A percentile compares a stretch with the other conserved stretches of the same genome.
Evolutionary conservation across 2,329 filamentous ascomycete species (phyloP).

Genomic region (Shiraia sp.): DNA sequence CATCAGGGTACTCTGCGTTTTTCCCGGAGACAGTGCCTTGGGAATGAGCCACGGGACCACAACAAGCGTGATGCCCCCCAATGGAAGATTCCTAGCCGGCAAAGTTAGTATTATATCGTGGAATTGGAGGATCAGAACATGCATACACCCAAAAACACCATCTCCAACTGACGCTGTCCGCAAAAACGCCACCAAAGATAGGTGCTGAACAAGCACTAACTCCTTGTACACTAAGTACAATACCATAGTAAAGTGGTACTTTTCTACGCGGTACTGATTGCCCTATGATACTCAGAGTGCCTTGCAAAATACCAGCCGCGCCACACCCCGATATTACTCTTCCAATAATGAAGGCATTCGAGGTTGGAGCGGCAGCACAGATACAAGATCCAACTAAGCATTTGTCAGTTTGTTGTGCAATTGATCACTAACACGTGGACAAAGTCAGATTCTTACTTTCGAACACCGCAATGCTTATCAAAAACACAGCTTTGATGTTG

Average conservation of each 20-base stretch:
- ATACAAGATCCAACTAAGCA: constrained; percentile 27
- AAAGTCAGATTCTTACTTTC: constrained; percentile 21
- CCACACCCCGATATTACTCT: constrained; percentile 44
- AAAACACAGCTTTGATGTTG: constrained; percentile 51
- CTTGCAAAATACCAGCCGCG: constrained; percentile 36
- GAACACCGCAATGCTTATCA: constrained; percentile 46
- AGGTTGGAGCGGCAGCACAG: constrained; percentile 50
- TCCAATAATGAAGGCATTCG: constrained; percentile 43
- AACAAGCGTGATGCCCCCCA: not conserved
- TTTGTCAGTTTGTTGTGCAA: not conserved
- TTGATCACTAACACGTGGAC: not conserved
- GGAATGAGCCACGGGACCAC: not conserved
- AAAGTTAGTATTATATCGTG: not conserved
- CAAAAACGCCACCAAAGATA: constrained; percentile 46
- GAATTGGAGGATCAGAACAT: not conserved
- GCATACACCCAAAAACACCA: constrained; percentile 48
- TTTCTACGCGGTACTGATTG: constrained; percentile 46
- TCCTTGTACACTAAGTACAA: constrained; percentile 42
- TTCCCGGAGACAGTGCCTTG: not conserved
- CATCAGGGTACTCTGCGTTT: not conserved
- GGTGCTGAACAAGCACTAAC: constrained; percentile 44
- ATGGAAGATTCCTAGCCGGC: not conserved
- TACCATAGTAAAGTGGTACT: constrained; percentile 42
- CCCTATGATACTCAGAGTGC: constrained; percentile 47
- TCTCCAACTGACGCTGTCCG: constrained; percentile 41